Evolutionary conservation across 2,329 filamentous ascomycete species (phyloP).

Genomic region (Scorias spongiosa): DNA sequence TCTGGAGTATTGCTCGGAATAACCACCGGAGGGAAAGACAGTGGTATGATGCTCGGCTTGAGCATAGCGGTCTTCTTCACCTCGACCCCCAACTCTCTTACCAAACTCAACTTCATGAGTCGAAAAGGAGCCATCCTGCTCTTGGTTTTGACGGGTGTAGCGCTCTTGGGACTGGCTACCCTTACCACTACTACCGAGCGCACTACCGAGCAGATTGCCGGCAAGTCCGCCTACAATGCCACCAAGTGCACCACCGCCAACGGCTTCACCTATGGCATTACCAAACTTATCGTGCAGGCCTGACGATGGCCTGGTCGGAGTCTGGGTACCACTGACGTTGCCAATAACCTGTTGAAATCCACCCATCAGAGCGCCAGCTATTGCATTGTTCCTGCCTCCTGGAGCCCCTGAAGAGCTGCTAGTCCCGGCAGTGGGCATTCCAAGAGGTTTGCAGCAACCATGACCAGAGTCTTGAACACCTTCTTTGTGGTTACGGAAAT

Average conservation of each 20-base stretch:
- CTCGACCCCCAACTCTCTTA: constrained; percentile 21
- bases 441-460: constrained; percentile 66
- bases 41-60: constrained; percentile 47
- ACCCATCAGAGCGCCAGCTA: constrained; percentile 20
- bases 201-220: constrained; percentile 47
- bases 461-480: constrained; percentile 73
- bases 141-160: constrained; percentile 34
- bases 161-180: constrained; percentile 36
- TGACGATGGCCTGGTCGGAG: not conserved
- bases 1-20: constrained; percentile 44
- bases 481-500: constrained; percentile 72
- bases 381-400: constrained; percentile 13
- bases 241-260: constrained; percentile 50
- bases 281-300: constrained; percentile 21
- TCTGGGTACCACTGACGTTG: constrained; percentile 1
- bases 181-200: constrained; percentile 30
- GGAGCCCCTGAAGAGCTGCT: constrained; percentile 29
- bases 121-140: constrained; percentile 44
- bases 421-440: constrained; percentile 51
- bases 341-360: constrained; percentile 16
- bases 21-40: constrained; percentile 41
- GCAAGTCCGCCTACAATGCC: constrained; percentile 57
- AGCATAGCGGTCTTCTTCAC: constrained; percentile 32
- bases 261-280: constrained; percentile 42
- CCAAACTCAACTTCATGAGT: constrained; percentile 48